Evolutionary conservation across 768 basidiomycete species (phyloP).

Genomic region (Suillus weaverae): DNA sequence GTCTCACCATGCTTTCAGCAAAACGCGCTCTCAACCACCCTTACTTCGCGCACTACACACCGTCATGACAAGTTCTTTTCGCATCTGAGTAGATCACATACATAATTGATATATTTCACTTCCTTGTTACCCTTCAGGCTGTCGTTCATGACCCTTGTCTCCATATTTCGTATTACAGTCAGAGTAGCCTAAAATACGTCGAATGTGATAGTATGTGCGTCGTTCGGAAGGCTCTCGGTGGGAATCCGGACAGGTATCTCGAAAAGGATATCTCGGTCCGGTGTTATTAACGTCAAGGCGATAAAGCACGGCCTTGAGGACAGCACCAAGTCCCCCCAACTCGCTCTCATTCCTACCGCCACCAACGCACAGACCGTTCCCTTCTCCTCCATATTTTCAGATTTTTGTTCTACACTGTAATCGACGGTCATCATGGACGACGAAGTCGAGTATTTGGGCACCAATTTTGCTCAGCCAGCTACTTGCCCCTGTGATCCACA

Average conservation of each 20-base stretch:
- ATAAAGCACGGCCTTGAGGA: conserved; percentile 37
- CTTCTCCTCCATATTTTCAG: background rate
- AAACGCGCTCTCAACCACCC: conserved; percentile 56
- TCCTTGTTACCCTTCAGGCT: conserved; percentile 6
- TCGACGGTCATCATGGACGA: conserved; percentile 45
- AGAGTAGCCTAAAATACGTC: conserved; percentile 21
- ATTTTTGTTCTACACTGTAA: conserved; percentile 6
- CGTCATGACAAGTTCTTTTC: conserved; percentile 21
- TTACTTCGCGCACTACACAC: conserved; percentile 51
- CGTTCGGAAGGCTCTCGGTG: background rate
- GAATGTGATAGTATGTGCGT: conserved; percentile 23
- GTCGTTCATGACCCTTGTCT: background rate
- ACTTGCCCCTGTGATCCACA: conserved; percentile 26
- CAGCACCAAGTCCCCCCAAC: conserved; percentile 27
- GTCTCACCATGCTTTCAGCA: conserved; percentile 35
- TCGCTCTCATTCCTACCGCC: conserved; percentile 18
- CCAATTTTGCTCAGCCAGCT: conserved; percentile 31
- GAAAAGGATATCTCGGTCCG: conserved; percentile 24
- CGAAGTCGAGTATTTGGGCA: conserved; percentile 62
- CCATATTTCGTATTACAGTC: conserved; percentile 1
- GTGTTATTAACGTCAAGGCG: conserved; percentile 17
- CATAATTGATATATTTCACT: conserved; percentile 1
- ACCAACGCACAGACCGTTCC: conserved; percentile 4
- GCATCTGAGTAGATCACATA: conserved; percentile 5
- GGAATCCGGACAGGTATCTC: conserved; percentile 12